Base-by-base conservation (phyloP, 1,284 basidiomycete species). In the Ceraceosorus guamensis region DNA sequence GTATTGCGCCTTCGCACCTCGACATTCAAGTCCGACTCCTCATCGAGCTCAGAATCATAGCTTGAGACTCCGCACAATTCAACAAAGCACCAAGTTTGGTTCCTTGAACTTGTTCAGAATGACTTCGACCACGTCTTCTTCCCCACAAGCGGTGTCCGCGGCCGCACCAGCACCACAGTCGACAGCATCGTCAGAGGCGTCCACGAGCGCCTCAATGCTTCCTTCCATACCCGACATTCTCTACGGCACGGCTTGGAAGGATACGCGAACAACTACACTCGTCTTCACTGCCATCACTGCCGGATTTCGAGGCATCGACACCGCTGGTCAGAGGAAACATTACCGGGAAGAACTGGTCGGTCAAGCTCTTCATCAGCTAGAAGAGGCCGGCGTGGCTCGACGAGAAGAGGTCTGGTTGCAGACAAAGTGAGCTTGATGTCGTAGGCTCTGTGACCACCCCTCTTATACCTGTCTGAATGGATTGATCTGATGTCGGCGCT, bases 161-260 rank as follows among this genome's bases (percentile, higher is more conserved):
- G 24, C 24, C 24, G 24, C 24, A 24, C 24, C 24, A 24, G 24
- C 24, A 24, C 24, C 24, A 24, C 24, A 24, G 24, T 24, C 24
- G 24, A 24, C 41, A 43, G 41, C 41, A 13, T 16, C 41, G 41
- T 43, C 46, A 11, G 46, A 1, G n/a, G 11, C 16, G 14, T 41
- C 6, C 0, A n/a, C 11, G n/a, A 45, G 32, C 43, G 47, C 30
- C 41, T 6, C 55, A 8, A 58, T 14, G 43, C 30, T 66, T 31
- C 3, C 47, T 0, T 8, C 13, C 6, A 67, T 72, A 48, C 73
- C 73, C 0, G 44, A 49, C 2, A 53, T 75, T 6, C 60, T 75
- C 43, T 75, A 75, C 60, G 73, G 73, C 31, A 75, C 73, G 4
- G 73, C 73, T 1, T 75, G 71, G 73, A 75, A 75, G 44, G 62